Conservation (phyloP, 768 basidiomycete species). For the Pleurotus tuoliensis region DNA sequence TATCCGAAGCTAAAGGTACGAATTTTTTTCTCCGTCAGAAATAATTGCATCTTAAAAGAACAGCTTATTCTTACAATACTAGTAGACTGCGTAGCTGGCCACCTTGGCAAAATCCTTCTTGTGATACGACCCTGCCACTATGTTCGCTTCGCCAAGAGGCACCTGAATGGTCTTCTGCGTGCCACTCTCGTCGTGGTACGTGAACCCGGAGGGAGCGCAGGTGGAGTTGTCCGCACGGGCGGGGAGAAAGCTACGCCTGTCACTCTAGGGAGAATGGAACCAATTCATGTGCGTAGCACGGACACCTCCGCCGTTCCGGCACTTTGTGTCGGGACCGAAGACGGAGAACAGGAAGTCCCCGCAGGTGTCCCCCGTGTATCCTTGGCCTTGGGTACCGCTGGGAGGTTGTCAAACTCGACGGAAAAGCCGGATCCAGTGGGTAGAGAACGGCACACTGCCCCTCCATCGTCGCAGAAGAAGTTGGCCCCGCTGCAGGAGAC, state of each 20-base stretch:
- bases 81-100: neutral
- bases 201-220: neutral
- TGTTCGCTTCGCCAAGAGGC: neutral
- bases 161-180: neutral
- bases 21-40: no score
- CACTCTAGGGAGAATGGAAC: neutral
- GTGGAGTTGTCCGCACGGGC: neutral
- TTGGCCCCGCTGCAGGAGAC: neutral
- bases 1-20: no score
- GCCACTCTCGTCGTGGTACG: neutral
- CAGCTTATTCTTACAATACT: neutral
- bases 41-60: neutral
- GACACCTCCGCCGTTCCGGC: conserved; percentile 3
- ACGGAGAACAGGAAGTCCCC: neutral
- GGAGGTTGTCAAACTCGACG: neutral
- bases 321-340: neutral
- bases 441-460: neutral
- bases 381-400: conserved; percentile 4
- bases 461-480: conserved; percentile 3
- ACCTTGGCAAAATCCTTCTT: neutral
- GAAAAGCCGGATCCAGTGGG: conserved; percentile 1
- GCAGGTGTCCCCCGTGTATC: neutral
- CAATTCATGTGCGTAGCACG: neutral
- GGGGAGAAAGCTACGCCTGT: neutral
- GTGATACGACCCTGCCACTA: neutral